A percentile compares a stretch with the other conserved stretches of the same genome.
phyloP scores from a whole-genome alignment of 108 stramenopile genomes.

The Cafeteria roenbergensis region DNA sequence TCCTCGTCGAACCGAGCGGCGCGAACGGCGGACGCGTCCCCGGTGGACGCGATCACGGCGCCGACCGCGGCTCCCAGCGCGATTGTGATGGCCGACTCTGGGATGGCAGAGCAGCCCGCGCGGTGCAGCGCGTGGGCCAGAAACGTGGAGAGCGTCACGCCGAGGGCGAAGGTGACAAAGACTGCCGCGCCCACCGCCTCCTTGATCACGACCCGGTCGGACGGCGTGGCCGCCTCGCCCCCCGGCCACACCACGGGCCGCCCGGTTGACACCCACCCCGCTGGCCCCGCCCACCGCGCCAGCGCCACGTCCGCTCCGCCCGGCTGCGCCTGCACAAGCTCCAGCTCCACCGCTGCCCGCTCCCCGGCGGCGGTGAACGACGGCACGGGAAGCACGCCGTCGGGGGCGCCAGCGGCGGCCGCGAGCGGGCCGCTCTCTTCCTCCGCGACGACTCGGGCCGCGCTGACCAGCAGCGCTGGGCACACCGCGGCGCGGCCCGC shows the following conservation, averaged over 20 bases:
- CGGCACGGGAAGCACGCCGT: too few species aligned
- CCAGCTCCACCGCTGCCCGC: background rate
- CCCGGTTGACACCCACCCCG: background rate
- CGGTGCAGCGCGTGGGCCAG: too few species aligned
- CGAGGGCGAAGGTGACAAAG: background rate
- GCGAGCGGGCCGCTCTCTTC: background rate
- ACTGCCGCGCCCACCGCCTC: background rate
- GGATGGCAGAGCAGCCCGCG: too few species aligned
- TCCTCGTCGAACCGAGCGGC: background rate
- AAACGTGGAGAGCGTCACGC: background rate
- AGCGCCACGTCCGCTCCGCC: background rate
- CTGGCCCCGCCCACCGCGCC: background rate
- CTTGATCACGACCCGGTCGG: background rate
- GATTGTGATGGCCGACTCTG: background rate
- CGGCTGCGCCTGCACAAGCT: background rate
- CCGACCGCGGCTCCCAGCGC: background rate
- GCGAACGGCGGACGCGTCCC: background rate
- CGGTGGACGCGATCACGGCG: background rate
- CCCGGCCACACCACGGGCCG: conserved; percentile 1
- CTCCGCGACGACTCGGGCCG: too few species aligned
- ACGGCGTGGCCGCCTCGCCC: background rate
- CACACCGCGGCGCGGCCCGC: too few species aligned
- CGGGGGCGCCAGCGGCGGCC: too few species aligned
- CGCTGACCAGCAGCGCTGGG: too few species aligned
- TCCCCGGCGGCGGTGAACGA: background rate